Conservation (phyloP, 768 basidiomycete genomes). For the Stropharia rugosoannulata region DNA sequence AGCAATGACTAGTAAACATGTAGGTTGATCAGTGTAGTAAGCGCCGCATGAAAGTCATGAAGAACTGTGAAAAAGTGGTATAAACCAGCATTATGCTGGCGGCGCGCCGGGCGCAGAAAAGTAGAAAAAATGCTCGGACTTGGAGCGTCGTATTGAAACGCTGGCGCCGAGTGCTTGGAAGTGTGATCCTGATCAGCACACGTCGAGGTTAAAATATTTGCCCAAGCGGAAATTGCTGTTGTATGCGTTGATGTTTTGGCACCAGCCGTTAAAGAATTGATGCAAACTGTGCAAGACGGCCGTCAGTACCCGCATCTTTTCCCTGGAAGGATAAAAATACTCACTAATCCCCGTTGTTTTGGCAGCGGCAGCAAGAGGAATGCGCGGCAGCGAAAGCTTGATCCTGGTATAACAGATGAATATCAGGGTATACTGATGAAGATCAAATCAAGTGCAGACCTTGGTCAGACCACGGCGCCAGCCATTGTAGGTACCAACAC, state of each 20-base stretch:
- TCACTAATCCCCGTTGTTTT: slow-evolving; percentile 88
- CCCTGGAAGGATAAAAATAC: slow-evolving; percentile 22
- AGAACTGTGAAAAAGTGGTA: neutral
- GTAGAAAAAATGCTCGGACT: neutral
- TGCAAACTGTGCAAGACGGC: slow-evolving; percentile 44
- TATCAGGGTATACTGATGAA: neutral
- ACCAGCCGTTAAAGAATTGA: slow-evolving; percentile 75
- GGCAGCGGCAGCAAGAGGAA: slow-evolving; percentile 61
- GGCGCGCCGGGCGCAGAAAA: neutral
- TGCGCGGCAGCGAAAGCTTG: slow-evolving; percentile 58
- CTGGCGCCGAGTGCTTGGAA: neutral
- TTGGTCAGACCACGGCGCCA: slow-evolving; percentile 61
- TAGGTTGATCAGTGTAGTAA: neutral
- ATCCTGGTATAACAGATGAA: slow-evolving; percentile 27
- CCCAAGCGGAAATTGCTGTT: slow-evolving; percentile 43
- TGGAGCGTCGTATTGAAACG: neutral
- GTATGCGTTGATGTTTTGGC: slow-evolving; percentile 57
- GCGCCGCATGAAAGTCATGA: neutral
- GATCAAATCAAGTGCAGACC: slow-evolving; percentile 29
- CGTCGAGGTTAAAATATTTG: slow-evolving; percentile 65
- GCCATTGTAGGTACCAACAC: slow-evolving; percentile 78
- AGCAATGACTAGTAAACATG: no score
- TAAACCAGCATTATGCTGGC: neutral
- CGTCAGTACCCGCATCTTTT: slow-evolving; percentile 1
- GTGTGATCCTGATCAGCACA: slow-evolving; percentile 23